Base-by-base conservation (phyloP, 345 rosid species). In the Streptanthus diversifolius region DNA sequence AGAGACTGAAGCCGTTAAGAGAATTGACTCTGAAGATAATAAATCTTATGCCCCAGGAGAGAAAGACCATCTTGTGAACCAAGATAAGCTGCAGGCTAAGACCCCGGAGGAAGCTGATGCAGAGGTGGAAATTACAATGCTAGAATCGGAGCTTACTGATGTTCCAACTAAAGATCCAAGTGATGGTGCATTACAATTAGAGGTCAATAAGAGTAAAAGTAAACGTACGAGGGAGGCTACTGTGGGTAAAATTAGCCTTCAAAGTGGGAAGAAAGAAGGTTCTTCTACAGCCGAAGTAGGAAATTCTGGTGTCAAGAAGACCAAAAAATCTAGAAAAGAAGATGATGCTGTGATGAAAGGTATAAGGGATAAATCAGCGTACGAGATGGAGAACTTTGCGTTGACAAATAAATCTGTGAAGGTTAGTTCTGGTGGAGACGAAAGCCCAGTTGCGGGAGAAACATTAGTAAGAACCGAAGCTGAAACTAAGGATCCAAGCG, bases 41-140 rank as follows among this genome's bases (percentile, higher is more conserved):
- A 88, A 84, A 69, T 86, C 90, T 33, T 77, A 84, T 74, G 70
- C 82, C 70, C 84, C 90, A 39, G 82, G 82, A 52, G 93, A 86
- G 53, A 76, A 75, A 49, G 75, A 68, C 66, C 73, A 76, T 47
- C 18, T 3, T 72, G 84, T 14, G 17, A 59, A 71, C 52, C 61
- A 68, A 71, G 81, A 80, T 47, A 79, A 70, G 35, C 21, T 70
- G 40, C 75, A 64, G 60, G 61, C 40, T 81, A 58, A 71, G 72
- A 30, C 35, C n/a, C 6, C 25, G 0, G 76, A 71, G 65, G 57
- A 65, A 51, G 47, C 60, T 71, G 63, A 66, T 39, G 77, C 68
- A 40, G 51, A 48, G 43, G 29, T 54, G 52, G 70, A 70, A 69
- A 70, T n/a, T 70, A 13, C 17, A 58, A 15, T n/a, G 71, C 54